phyloP scores from a whole-genome alignment of 129 eudicot species.

The Calendula officinalis region DNA sequence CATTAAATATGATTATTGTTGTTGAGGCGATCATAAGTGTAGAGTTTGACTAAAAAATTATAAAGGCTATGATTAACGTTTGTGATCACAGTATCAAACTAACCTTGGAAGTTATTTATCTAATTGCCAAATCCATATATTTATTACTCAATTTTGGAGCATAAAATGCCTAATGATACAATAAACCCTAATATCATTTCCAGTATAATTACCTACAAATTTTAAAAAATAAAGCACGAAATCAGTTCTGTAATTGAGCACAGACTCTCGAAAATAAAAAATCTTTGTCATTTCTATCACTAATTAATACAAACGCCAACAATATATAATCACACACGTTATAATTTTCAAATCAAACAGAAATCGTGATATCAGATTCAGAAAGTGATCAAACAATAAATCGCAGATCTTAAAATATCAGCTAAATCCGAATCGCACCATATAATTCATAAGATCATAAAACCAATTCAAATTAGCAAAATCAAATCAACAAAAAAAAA shows the following conservation, averaged over 20 bases:
- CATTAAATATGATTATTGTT: too few species aligned
- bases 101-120: too few species aligned
- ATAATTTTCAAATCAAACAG: conserved; percentile 5
- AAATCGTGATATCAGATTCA: conserved; percentile 15
- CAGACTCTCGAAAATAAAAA: background rate
- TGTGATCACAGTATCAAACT: too few species aligned
- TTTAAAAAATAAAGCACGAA: conserved; percentile 19
- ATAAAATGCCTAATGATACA: background rate
- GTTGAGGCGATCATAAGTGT: too few species aligned
- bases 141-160: background rate
- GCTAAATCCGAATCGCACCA: background rate
- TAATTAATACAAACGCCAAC: background rate
- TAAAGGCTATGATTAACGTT: too few species aligned
- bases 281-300: background rate
- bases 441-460: background rate
- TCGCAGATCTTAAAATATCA: conserved; percentile 18
- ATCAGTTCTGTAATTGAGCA: conserved; percentile 6
- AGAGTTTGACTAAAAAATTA: too few species aligned
- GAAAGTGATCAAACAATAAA: background rate
- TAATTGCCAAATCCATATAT: background rate
- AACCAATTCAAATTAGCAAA: conserved; percentile 8
- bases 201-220: conserved; percentile 1
- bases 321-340: background rate
- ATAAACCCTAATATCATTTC: too few species aligned
- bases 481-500: background rate